Base-by-base conservation (phyloP, 2,329 filamentous ascomycete species). In the Venturiaceae sp. region DNA sequence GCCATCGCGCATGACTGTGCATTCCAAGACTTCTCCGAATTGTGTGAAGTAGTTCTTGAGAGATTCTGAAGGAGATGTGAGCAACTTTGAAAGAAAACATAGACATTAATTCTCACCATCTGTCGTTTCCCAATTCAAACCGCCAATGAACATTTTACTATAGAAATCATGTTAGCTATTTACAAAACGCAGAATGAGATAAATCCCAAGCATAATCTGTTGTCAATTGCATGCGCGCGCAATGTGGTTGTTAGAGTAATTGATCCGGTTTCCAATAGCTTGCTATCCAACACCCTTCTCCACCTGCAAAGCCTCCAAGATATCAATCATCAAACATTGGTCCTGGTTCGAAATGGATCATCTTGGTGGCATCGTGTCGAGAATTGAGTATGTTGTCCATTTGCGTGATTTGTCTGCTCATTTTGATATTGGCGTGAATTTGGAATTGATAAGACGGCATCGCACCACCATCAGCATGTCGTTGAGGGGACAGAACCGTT, bases 101-200 rank as follows among this genome's bases (percentile, higher is more conserved):
- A 14, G 23, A 36, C 23, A 44, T 30, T 28, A 28, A 59, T 36
- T 76, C 91, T 81, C 85, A 97, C 92, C 86, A 77, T 97, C 92
- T 58, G 94, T 97, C 16, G 94, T 99, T 75, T 99, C 94, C 94
- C 94, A 99, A 71, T 99, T 99, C 58, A 99, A 77, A 41, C 94
- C 94, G 67, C 94, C 94, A 74, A 99, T 99, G 68, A 99, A 99
- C 94, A 99, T 99, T 79, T 99, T 99, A 68, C 94, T 99, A 76
- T 68, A 61, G 66, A 60, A 69, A 66, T 65, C 61, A 62, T 62
- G 62, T 70, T 61, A 68, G 67, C 59, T 63, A 68, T 73, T 13
- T 53, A 53, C 52, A 23, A 34, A 2, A 39, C n/a, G 66, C 75
- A 72, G 65, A 64, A 53, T 30, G 33, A 34, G 55, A 19, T n/a